phyloP scores from a whole-genome alignment of 768 basidiomycete genomes.

The Auricularia cornea region DNA sequence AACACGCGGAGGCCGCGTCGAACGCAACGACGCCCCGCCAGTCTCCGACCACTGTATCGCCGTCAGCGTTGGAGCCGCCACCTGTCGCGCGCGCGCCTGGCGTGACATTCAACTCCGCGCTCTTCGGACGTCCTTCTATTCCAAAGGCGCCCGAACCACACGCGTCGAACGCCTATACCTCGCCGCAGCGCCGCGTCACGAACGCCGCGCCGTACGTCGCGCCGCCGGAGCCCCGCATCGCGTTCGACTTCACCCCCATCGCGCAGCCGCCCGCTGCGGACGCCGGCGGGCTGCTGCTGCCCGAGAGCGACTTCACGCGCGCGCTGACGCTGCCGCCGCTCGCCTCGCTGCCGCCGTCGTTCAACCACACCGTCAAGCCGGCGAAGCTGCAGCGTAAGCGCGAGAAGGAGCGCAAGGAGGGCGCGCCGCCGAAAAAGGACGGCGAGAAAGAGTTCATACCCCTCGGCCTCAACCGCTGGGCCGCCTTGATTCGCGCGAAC shows the following conservation, averaged over 20 bases:
- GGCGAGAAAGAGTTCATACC: slow-evolving; percentile 26
- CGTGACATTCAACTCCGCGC: neutral
- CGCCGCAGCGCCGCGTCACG: neutral
- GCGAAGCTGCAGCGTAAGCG: slow-evolving; percentile 42
- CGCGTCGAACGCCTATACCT: neutral
- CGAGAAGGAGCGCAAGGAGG: slow-evolving; percentile 39
- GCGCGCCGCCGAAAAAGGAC: slow-evolving; percentile 29
- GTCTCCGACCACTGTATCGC: neutral
- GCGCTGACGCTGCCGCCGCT: slow-evolving; percentile 39
- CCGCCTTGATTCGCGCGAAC: slow-evolving; percentile 65
- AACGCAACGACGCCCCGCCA: neutral
- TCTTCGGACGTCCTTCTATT: neutral
- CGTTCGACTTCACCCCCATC: neutral
- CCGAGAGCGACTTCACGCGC: neutral
- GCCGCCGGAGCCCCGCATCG: neutral
- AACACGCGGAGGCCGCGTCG: neutral
- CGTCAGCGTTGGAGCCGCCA: neutral
- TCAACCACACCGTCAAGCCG: slow-evolving; percentile 40
- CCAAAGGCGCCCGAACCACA: neutral
- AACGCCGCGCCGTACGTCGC: neutral
- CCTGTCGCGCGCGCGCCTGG: neutral
- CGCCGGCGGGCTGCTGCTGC: neutral
- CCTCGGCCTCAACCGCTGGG: slow-evolving; percentile 59
- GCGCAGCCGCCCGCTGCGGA: neutral
- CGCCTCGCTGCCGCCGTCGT: slow-evolving; percentile 47